Base-by-base conservation (phyloP, 2,329 filamentous ascomycete genomes). In the Ramularia endophylla region DNA sequence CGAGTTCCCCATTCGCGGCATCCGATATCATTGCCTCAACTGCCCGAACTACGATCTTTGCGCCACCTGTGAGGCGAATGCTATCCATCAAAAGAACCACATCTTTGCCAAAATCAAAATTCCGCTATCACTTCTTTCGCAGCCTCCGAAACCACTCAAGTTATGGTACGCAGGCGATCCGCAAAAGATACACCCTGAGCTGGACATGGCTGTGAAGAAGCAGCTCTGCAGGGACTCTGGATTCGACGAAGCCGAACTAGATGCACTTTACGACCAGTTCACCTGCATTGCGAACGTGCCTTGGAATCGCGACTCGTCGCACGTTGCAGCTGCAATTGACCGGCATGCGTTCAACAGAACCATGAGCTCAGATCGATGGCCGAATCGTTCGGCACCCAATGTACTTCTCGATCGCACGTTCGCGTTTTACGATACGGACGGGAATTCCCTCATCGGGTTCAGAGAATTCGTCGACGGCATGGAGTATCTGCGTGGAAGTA, bases 331-430 rank as follows among this genome's bases (percentile, higher is more conserved):
- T 53, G 92, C 88, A 25, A 94, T 97, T 71, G 89, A 97, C 60
- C 81, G 88, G 46, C 85, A 84, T 63, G 94, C 87, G 0, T 98
- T 98, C 65, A 87, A 95, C 60, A 81, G 85, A 35, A 94, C 88
- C 53, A 80, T 97, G 46, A 82, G 94, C 6, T 54, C 51, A 8
- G 53, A 58, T 8, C 50, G 48, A 12, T 61, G 61, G 56, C 87
- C 87, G 3, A 85, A 85, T n/a, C 82, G 87, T 41, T 80, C 84
- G 8, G 76, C 83, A 1, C 87, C 90, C 1, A 95, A 94, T 60
- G 77, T 95, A 11, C 86, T 98, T 44, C 92, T 94, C 59, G 90
- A 98, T 62, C 84, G 92, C 52, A 92, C 95, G 77, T 98, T 97
- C 65, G 80, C 85, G 37, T 95, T 95, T 63, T 98, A 95, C 63